Evolutionary conservation across 225 moss, liverwort and hornwort genomes (phyloP), one percentile per base, ranked within the genome.

Genomic region (Ulota crispa): DNA sequence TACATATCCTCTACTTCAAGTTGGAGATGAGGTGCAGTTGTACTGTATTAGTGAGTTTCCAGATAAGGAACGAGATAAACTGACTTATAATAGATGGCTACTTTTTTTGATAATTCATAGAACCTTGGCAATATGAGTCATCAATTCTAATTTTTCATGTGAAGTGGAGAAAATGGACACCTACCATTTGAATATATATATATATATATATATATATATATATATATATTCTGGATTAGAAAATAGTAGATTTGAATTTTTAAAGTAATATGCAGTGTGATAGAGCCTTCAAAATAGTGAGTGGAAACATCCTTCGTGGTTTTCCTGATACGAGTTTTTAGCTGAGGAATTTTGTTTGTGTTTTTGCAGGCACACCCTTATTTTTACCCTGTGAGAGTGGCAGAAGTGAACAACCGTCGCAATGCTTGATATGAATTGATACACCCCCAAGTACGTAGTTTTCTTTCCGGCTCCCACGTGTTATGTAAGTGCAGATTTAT

Each of bases 381-480:
- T 65, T 94, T 94, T 82, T 91, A 92, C 62, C 94, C 94, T 68
- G 92, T 94, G 30, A 88, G 92, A 77, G 89, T 89, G 73, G 87
- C 87, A 64, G 94, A 94, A 83, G 90, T 81, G 23, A 94, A 88
- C 83, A 92, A 79, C 68, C 91, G 92, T 42, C 91, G 92, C 65
- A 89, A 72, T 88, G 34, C 77, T 64, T 85, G 57, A 85, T 68
- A 54, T 26, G 78, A 60, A 68, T 64, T 54, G 54, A 61, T 47
- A 31, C 7, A 61, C 47, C 78, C 78, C 72, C 53, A 83, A 50
- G 83, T 72, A 78, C 1, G 83, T 65, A 26, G 9, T 56, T 15
- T 57, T 14, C 18, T 16, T 50, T 37, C 23, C 18, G 42, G 14
- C 12, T 68, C 13, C 30, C 36, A 64, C 64, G 64, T 37, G 19